Percentiles rank a stretch among this genome's conserved stretches.
Evolutionary conservation across 129 eudicot species (phyloP).

Genomic region (Kitagawia praeruptora): DNA sequence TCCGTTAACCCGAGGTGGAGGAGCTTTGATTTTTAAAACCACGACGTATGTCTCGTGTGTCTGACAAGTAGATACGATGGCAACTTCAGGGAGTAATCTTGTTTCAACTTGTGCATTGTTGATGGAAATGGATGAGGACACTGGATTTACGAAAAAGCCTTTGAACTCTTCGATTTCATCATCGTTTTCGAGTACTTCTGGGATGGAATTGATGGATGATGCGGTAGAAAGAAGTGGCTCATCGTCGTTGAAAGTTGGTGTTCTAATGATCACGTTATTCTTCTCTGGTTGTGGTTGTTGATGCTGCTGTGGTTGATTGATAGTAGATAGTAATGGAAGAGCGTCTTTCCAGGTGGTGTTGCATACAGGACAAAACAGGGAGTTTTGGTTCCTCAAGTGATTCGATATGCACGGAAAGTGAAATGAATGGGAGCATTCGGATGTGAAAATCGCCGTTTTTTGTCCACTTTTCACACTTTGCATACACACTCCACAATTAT

Average conservation of each 20-base stretch:
- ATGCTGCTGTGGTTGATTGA: slow-evolving; percentile 24
- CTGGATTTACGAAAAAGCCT: slow-evolving; percentile 61
- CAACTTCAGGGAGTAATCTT: slow-evolving; percentile 53
- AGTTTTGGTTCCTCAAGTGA: slow-evolving; percentile 33
- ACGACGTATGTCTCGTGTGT: slow-evolving; percentile 51
- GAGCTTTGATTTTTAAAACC: slow-evolving; percentile 68
- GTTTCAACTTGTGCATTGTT: slow-evolving; percentile 45
- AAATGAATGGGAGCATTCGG: slow-evolving; percentile 77
- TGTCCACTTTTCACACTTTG: slow-evolving; percentile 87
- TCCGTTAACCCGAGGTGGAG: slow-evolving; percentile 29
- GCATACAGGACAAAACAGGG: slow-evolving; percentile 68
- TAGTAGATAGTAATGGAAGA: slow-evolving; percentile 48
- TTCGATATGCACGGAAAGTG: slow-evolving; percentile 83
- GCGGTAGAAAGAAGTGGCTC: slow-evolving; percentile 46
- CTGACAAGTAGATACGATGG: slow-evolving; percentile 36
- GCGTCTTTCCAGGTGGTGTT: slow-evolving; percentile 60
- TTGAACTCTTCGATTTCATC: slow-evolving; percentile 55
- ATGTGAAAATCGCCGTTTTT: slow-evolving; percentile 75
- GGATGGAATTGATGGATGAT: slow-evolving; percentile 28
- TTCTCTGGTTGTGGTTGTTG: not conserved
- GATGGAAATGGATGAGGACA: slow-evolving; percentile 20
- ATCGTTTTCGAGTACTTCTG: slow-evolving; percentile 32
- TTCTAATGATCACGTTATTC: slow-evolving; percentile 4
- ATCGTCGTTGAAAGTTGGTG: slow-evolving; percentile 45
- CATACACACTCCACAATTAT: slow-evolving; percentile 67